These are phyloP conservation scores for Epichloe gansuensis DNA, from an alignment of 2,329 filamentous ascomycete genomes.

Conservation along the genomic window DNA sequence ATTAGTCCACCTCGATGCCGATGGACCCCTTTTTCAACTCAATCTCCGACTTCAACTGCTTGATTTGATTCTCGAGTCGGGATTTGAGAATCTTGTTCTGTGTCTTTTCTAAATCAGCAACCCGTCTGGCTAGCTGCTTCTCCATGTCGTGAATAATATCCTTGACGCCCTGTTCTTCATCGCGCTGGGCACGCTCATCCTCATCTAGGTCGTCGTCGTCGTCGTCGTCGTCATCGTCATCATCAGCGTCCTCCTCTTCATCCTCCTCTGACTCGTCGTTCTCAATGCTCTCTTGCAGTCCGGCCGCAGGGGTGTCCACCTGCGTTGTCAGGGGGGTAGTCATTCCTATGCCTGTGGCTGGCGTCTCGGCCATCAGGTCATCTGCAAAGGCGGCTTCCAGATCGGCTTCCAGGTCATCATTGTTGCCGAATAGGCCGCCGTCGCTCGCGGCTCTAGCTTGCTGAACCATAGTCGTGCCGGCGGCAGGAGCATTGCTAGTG, in stretches of 20 bases:
- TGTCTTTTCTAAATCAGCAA: slow-evolving; percentile 30
- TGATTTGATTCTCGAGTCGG: slow-evolving; percentile 37
- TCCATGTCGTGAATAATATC: slow-evolving; percentile 42
- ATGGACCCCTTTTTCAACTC: slow-evolving; percentile 32
- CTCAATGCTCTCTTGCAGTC: slow-evolving; percentile 32
- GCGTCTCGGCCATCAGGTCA: slow-evolving; percentile 26
- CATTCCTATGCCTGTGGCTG: slow-evolving; percentile 28
- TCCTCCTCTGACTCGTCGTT: slow-evolving; percentile 28
- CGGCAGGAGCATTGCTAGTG: slow-evolving; percentile 16
- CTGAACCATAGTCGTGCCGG: no score
- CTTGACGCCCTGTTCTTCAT: slow-evolving; percentile 40
- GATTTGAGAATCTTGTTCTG: slow-evolving; percentile 35
- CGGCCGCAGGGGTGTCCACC: slow-evolving; percentile 30
- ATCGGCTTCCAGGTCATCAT: slow-evolving; percentile 43
- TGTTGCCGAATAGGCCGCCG: slow-evolving; percentile 17
- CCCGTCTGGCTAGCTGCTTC: slow-evolving; percentile 33
- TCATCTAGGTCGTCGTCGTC: slow-evolving; percentile 39
- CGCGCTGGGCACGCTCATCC: slow-evolving; percentile 35
- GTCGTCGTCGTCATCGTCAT: slow-evolving; percentile 28
- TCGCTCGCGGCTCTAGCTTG: slow-evolving; percentile 9
- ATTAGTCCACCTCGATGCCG: slow-evolving; percentile 26
- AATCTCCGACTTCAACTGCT: slow-evolving; percentile 31
- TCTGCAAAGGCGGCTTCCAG: slow-evolving; percentile 40
- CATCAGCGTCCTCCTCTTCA: slow-evolving; percentile 31
- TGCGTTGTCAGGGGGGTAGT: slow-evolving; percentile 33